Conservation (phyloP, 768 basidiomycete genomes). For the Tylopilus plumbeoviolaceoides region DNA sequence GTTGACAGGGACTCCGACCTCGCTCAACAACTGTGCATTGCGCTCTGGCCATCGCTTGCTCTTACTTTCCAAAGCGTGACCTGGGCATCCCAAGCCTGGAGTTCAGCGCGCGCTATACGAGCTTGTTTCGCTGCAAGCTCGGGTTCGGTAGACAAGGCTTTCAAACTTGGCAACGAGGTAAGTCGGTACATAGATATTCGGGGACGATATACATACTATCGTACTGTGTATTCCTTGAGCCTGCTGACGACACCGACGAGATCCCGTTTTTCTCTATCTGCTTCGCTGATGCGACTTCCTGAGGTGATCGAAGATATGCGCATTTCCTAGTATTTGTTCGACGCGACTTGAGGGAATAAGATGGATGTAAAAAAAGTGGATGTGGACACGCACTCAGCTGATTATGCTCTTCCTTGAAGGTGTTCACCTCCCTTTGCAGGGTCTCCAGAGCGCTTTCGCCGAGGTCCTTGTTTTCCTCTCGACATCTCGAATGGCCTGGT, state of each 20-base stretch:
- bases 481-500: conserved; percentile 77
- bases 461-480: conserved; percentile 58
- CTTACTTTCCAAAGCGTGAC: conserved; percentile 61
- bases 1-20: conserved; percentile 42
- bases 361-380: background rate
- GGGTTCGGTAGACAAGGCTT: conserved; percentile 53
- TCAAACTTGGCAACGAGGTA: conserved; percentile 39
- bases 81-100: conserved; percentile 64
- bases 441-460: conserved; percentile 46
- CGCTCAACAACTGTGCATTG: conserved; percentile 76
- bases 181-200: background rate
- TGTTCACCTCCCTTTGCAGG: conserved; percentile 51
- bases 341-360: conserved; percentile 34
- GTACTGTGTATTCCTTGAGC: conserved; percentile 78
- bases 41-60: conserved; percentile 81
- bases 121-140: conserved; percentile 76
- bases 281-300: conserved; percentile 64
- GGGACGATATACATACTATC: conserved; percentile 51
- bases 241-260: conserved; percentile 76
- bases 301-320: conserved; percentile 54
- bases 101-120: conserved; percentile 62
- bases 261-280: conserved; percentile 88
- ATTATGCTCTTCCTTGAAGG: conserved; percentile 59
- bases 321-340: conserved; percentile 45
- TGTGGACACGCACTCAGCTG: conserved; percentile 50